Conservation (phyloP, 2,329 filamentous ascomycete genomes). For the Chaetomiaceae sp. region DNA sequence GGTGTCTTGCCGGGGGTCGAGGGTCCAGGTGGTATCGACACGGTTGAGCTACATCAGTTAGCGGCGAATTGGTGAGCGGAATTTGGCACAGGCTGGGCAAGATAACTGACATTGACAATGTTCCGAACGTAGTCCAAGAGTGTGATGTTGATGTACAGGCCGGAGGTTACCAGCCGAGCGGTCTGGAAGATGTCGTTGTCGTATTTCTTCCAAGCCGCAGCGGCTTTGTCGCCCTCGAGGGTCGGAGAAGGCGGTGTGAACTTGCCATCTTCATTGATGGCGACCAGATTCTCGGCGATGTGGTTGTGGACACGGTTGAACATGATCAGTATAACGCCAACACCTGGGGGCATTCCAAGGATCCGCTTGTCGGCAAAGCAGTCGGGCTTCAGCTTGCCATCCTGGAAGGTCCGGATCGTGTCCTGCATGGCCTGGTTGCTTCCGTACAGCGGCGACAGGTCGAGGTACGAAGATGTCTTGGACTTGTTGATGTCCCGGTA, state of each 20-base stretch:
- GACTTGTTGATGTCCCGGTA: slow-evolving; percentile 53
- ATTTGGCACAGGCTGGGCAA: too few species aligned
- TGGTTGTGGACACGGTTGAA: slow-evolving; percentile 86
- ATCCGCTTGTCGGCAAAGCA: slow-evolving; percentile 66
- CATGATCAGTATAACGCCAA: slow-evolving; percentile 69
- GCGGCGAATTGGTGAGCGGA: too few species aligned
- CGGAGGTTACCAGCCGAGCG: slow-evolving; percentile 66
- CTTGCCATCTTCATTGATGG: slow-evolving; percentile 79
- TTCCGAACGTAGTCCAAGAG: slow-evolving; percentile 74
- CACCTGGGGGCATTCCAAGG: slow-evolving; percentile 65
- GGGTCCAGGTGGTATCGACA: slow-evolving; percentile 71
- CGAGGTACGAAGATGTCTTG: slow-evolving; percentile 67
- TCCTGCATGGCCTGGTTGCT: slow-evolving; percentile 63
- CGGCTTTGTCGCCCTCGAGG: slow-evolving; percentile 45
- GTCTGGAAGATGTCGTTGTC: slow-evolving; percentile 79
- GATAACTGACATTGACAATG: slow-evolving; percentile 26
- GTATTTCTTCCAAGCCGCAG: slow-evolving; percentile 58
- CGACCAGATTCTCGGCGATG: slow-evolving; percentile 69
- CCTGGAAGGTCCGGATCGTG: slow-evolving; percentile 62
- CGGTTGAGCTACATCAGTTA: slow-evolving; percentile 58
- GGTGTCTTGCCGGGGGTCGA: slow-evolving; percentile 70
- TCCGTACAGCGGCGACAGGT: slow-evolving; percentile 67
- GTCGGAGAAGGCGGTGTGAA: slow-evolving; percentile 61
- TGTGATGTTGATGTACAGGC: slow-evolving; percentile 74
- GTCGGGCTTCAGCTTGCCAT: slow-evolving; percentile 69